phyloP scores from a whole-genome alignment of 192 early-diverging fungal species.

The Jimgerdemannia flammicorona region DNA sequence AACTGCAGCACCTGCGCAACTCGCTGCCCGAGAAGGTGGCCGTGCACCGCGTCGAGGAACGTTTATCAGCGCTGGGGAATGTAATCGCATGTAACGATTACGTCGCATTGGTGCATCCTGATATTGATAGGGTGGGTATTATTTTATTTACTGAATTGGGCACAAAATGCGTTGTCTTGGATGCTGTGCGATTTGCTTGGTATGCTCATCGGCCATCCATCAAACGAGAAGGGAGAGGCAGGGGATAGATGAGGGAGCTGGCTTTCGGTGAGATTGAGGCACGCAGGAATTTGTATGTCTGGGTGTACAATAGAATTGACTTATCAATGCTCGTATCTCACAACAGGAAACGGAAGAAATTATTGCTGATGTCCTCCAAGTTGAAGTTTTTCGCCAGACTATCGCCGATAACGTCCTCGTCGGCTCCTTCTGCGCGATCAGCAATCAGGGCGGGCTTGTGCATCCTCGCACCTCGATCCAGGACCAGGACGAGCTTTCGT shows the following conservation, averaged over 20 bases:
- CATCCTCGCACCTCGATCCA: conserved; percentile 94
- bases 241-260: no score
- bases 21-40: conserved; percentile 89
- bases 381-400: conserved; percentile 98
- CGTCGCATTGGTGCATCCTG: conserved; percentile 96
- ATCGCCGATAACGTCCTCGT: conserved; percentile 97
- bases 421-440: conserved; percentile 91
- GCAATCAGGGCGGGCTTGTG: conserved; percentile 96
- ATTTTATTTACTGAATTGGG: conserved; percentile 23
- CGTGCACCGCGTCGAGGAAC: conserved; percentile 97
- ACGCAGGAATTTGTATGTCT: no score
- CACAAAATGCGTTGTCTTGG: background rate
- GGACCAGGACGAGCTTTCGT: conserved; percentile 98
- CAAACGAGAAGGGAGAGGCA: no score
- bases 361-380: conserved; percentile 95
- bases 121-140: conserved; percentile 62
- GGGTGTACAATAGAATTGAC: no score
- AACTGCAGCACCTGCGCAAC: conserved; percentile 96
- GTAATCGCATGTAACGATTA: conserved; percentile 99
- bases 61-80: conserved; percentile 95
- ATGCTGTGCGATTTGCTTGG: no score
- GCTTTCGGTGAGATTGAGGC: no score
- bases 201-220: no score
- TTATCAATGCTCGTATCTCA: no score
- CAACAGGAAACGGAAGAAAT: conserved; percentile 93